Percentiles rank a stretch among this genome's conserved stretches.
phyloP scores from a whole-genome alignment of 495 filamentous ascomycete species.

The Penicillium daleae region DNA sequence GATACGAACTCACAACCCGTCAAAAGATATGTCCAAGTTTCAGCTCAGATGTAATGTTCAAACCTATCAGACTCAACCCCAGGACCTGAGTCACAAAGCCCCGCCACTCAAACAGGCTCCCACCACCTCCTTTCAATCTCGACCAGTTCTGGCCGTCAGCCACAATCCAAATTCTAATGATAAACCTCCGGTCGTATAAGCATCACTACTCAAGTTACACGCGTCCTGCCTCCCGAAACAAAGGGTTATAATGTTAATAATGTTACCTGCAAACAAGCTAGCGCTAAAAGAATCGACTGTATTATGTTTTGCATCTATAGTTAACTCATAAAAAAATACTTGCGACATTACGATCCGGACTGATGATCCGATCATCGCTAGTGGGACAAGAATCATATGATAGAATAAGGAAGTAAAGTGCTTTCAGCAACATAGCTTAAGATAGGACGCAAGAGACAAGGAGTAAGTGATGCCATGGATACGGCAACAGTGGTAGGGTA shows the following conservation, averaged over 20 bases:
- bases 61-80: not conserved
- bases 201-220: conserved; percentile 14
- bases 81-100: not conserved
- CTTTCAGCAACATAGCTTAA: no score
- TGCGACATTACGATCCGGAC: not conserved
- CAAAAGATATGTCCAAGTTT: not conserved
- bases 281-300: not conserved
- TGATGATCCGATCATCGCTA: not conserved
- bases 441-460: no score
- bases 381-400: no score
- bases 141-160: conserved; percentile 17
- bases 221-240: conserved; percentile 13
- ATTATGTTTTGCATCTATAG: not conserved
- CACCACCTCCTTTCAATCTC: conserved; percentile 23
- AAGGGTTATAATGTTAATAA: conserved; percentile 24
- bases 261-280: conserved; percentile 8
- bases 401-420: no score
- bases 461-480: no score
- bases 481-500: no score
- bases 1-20: not conserved
- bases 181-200: conserved; percentile 34
- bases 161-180: conserved; percentile 21
- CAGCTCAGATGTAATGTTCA: conserved; percentile 1
- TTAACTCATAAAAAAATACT: not conserved
- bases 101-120: not conserved